Evolutionary conservation across 1,284 basidiomycete genomes (phyloP).

Genomic region (Chondrostereum purpureum): DNA sequence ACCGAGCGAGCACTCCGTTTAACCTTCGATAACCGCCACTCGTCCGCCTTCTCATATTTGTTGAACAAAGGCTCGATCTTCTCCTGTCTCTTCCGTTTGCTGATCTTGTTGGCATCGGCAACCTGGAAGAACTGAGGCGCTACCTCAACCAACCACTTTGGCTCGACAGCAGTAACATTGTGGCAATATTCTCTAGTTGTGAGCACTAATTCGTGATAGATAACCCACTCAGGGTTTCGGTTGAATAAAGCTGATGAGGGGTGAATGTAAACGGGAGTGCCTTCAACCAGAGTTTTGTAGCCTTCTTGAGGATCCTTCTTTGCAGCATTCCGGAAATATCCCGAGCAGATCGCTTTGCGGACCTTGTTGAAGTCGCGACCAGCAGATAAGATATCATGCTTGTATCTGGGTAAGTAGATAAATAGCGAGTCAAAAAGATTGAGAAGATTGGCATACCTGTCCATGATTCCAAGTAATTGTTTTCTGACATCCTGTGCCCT

Average conservation of each 20-base stretch:
- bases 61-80: constrained; percentile 93
- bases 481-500: constrained; percentile 98
- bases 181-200: constrained; percentile 89
- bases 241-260: constrained; percentile 98
- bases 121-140: constrained; percentile 98
- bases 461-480: constrained; percentile 98
- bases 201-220: constrained; percentile 56
- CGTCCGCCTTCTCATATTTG: constrained; percentile 87
- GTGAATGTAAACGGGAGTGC: constrained; percentile 96
- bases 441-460: constrained; percentile 51
- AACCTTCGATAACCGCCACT: constrained; percentile 85
- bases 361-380: constrained; percentile 92
- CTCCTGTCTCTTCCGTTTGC: constrained; percentile 94
- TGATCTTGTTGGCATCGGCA: constrained; percentile 93
- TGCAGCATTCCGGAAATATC: constrained; percentile 93
- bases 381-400: constrained; percentile 90
- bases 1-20: constrained; percentile 82
- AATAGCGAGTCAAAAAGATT: constrained; percentile 14
- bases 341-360: constrained; percentile 93
- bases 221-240: constrained; percentile 68
- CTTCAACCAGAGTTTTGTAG: constrained; percentile 98
- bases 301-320: constrained; percentile 94
- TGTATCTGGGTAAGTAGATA: constrained; percentile 73
- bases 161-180: constrained; percentile 94
- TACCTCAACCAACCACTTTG: constrained; percentile 98